Percentiles rank a stretch among this genome's conserved stretches.
Conservation (phyloP, 805 yeast genomes). For the Teunomyces stri region DNA sequence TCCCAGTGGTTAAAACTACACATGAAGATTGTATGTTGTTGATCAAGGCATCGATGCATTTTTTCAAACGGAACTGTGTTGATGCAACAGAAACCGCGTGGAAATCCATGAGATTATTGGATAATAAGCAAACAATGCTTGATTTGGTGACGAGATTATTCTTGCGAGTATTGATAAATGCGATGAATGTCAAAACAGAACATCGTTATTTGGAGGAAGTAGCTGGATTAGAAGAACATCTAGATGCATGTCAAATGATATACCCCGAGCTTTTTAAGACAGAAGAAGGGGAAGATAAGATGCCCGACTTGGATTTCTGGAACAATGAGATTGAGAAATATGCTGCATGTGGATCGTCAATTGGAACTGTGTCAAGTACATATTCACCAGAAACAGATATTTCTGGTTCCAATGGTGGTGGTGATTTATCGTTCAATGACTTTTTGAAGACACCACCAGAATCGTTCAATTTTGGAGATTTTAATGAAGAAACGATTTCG, state of each 20-base stretch:
- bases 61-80: slow-evolving; percentile 5
- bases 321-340: neutral
- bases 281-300: neutral
- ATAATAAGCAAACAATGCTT: slow-evolving; percentile 9
- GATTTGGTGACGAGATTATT: slow-evolving; percentile 22
- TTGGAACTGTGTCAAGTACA: neutral
- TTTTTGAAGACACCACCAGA: neutral
- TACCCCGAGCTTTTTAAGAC: slow-evolving; percentile 15
- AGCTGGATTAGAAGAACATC: slow-evolving; percentile 18
- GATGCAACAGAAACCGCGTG: neutral
- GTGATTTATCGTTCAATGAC: neutral
- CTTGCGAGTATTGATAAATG: slow-evolving; percentile 19
- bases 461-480: neutral
- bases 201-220: slow-evolving; percentile 12
- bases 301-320: neutral
- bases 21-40: slow-evolving; percentile 22
- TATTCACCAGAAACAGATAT: neutral
- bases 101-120: slow-evolving; percentile 2
- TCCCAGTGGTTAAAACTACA: slow-evolving; percentile 14
- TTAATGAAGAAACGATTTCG: neutral
- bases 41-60: slow-evolving; percentile 16
- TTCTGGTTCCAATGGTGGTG: neutral
- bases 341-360: neutral
- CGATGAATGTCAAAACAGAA: slow-evolving; percentile 13
- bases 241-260: slow-evolving; percentile 14